A percentile compares a stretch with the other conserved stretches of the same genome.
phyloP scores from a whole-genome alignment of 2,329 filamentous ascomycete genomes.

The Diaporthe sp. region DNA sequence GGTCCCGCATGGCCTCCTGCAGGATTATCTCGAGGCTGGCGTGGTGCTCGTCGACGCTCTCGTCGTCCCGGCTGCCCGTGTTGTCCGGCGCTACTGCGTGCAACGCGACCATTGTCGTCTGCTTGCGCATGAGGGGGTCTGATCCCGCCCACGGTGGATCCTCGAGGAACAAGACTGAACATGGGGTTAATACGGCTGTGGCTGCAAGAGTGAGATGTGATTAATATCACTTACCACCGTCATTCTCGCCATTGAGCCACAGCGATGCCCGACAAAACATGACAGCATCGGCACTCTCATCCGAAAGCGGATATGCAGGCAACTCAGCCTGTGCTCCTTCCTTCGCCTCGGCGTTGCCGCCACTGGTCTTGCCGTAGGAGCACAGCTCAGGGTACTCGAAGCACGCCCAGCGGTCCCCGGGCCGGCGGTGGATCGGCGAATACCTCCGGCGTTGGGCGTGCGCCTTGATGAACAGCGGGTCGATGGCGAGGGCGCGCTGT shows the following conservation, averaged over 20 bases:
- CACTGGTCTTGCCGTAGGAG: slow-evolving; percentile 36
- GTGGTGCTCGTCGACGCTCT: slow-evolving; percentile 36
- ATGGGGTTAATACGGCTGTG: slow-evolving; percentile 34
- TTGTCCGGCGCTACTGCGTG: background rate
- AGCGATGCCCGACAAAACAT: slow-evolving; percentile 49
- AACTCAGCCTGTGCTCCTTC: slow-evolving; percentile 9
- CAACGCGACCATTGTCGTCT: slow-evolving; percentile 8
- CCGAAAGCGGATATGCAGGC: slow-evolving; percentile 35
- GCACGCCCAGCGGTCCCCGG: slow-evolving; percentile 32
- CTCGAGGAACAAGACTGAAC: slow-evolving; percentile 33
- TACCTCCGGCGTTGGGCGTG: slow-evolving; percentile 42
- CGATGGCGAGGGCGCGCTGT: slow-evolving; percentile 38
- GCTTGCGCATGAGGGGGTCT: background rate
- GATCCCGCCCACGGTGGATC: slow-evolving; percentile 4
- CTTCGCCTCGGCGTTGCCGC: slow-evolving; percentile 25
- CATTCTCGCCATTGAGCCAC: slow-evolving; percentile 43
- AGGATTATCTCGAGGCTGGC: slow-evolving; percentile 44
- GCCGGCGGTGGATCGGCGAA: slow-evolving; percentile 35
- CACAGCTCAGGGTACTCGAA: slow-evolving; percentile 46
- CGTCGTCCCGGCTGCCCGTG: slow-evolving; percentile 5
- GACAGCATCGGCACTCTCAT: slow-evolving; percentile 37
- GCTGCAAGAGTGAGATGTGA: background rate
- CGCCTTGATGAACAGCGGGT: slow-evolving; percentile 45
- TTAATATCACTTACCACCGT: slow-evolving; percentile 39
- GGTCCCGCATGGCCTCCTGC: slow-evolving; percentile 36